These are phyloP conservation scores for Paxillus involutus DNA, from an alignment of 768 basidiomycete species.

Conservation along the genomic window DNA sequence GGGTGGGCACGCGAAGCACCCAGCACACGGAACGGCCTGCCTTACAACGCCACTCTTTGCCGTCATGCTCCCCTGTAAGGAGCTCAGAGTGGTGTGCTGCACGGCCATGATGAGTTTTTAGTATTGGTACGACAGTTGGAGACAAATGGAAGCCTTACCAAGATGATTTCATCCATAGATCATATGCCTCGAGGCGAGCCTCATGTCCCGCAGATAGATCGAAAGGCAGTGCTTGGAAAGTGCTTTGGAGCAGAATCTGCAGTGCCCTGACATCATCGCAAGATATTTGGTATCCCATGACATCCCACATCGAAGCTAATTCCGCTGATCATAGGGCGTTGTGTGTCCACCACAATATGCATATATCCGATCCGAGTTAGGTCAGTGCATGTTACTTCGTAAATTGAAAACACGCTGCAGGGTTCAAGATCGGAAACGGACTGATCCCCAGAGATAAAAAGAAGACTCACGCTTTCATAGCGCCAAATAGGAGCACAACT, in stretches of 20 bases:
- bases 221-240: slow-evolving; percentile 2
- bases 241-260: slow-evolving; percentile 8
- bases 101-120: background rate
- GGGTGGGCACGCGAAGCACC: background rate
- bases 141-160: slow-evolving; percentile 7
- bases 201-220: slow-evolving; percentile 15
- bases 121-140: background rate
- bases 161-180: slow-evolving; percentile 6
- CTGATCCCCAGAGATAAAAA: too few species aligned
- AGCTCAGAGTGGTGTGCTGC: slow-evolving; percentile 8
- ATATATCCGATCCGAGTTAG: too few species aligned
- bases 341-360: too few species aligned
- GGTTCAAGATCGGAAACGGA: background rate
- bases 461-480: too few species aligned
- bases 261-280: slow-evolving; percentile 6
- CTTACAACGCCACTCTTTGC: background rate
- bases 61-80: background rate
- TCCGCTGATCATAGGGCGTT: too few species aligned
- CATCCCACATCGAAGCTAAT: too few species aligned
- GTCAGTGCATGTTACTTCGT: too few species aligned
- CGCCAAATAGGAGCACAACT: too few species aligned
- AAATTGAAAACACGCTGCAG: too few species aligned
- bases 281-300: background rate
- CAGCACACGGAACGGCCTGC: background rate
- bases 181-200: slow-evolving; percentile 29